phyloP scores from a whole-genome alignment of 75 land plant species.

The Pinus albicaulis region DNA sequence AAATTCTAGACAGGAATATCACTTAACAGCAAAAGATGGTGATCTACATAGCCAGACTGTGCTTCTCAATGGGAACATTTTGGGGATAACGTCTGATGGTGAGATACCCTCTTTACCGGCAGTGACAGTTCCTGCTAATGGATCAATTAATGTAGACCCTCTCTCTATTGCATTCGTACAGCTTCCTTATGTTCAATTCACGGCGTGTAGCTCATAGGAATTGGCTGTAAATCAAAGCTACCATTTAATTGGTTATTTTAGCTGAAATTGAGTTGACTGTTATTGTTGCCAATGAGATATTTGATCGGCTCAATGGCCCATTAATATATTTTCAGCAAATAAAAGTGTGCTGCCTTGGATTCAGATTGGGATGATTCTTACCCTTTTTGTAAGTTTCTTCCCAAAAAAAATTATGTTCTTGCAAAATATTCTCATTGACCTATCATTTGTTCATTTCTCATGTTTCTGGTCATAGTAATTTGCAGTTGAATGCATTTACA shows the following conservation, averaged over 20 bases:
- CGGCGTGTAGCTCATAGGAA: slow-evolving; percentile 29
- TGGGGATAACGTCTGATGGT: slow-evolving; percentile 23
- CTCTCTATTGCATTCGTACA: slow-evolving; percentile 55
- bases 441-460: no score
- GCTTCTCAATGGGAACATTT: slow-evolving; percentile 53
- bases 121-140: background rate
- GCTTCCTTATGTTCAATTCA: slow-evolving; percentile 38
- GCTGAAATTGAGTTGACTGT: background rate
- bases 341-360: background rate
- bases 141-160: slow-evolving; percentile 43
- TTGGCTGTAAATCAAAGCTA: slow-evolving; percentile 16
- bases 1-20: slow-evolving; percentile 24
- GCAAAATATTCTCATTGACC: no score
- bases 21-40: slow-evolving; percentile 46
- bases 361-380: no score
- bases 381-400: no score
- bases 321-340: background rate
- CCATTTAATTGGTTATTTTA: background rate
- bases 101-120: slow-evolving; percentile 44
- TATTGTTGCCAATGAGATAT: background rate
- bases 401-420: no score
- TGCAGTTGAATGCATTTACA: no score
- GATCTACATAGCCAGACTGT: slow-evolving; percentile 43
- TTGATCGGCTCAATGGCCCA: background rate
- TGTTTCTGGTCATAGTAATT: no score